A percentile compares a stretch with the other conserved stretches of the same genome.
Conservation (phyloP, 805 yeast species). For the Priceomyces haplophilus region DNA sequence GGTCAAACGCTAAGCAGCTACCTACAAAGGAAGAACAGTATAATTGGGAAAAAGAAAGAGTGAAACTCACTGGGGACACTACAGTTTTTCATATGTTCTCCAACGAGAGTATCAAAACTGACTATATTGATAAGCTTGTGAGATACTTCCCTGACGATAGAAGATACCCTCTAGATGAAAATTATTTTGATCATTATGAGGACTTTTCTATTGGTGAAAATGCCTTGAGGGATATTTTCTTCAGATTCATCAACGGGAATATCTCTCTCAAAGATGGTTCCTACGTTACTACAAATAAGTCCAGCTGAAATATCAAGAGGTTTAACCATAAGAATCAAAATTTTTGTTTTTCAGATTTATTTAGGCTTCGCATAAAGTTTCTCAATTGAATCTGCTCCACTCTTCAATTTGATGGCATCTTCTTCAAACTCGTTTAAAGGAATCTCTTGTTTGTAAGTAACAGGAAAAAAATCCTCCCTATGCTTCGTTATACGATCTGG, state of each 20-base stretch:
- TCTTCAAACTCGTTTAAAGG: constrained; percentile 11
- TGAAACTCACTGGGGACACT: constrained; percentile 22
- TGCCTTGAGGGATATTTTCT: neutral
- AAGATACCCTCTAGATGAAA: constrained; percentile 3
- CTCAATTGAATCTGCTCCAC: constrained; percentile 7
- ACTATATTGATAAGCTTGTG: constrained; percentile 2
- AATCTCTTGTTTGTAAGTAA: constrained; percentile 9
- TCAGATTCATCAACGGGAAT: neutral
- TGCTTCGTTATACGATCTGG: constrained; percentile 6
- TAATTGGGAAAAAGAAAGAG: constrained; percentile 27
- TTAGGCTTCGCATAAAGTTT: constrained; percentile 11
- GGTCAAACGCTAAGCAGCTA: constrained; percentile 25
- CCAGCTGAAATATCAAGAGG: too few species aligned
- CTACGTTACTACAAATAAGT: constrained; percentile 1
- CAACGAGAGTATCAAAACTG: neutral
- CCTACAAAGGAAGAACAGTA: constrained; percentile 28
- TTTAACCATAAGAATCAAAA: too few species aligned
- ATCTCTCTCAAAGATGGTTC: neutral
- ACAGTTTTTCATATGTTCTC: constrained; percentile 24
- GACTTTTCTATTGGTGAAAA: constrained; percentile 1
- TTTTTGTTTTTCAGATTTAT: neutral
- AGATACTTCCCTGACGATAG: neutral
- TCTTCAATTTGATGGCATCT: constrained; percentile 8
- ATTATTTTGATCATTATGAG: constrained; percentile 1
- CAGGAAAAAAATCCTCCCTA: constrained; percentile 8